Base-by-base conservation (phyloP, 148 eudicot genomes). In the Silene conica region DNA sequence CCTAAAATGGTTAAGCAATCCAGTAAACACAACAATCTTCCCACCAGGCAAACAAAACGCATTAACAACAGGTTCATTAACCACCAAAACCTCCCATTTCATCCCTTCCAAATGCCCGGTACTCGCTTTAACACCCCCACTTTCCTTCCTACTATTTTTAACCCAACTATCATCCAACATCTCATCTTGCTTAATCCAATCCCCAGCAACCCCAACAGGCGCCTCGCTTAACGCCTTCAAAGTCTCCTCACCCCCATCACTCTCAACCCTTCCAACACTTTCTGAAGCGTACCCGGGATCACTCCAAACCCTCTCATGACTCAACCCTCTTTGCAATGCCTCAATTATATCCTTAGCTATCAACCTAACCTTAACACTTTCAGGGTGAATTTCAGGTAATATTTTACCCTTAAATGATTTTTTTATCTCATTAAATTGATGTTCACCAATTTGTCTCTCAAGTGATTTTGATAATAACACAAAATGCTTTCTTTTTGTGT, bases 21-120 rank as follows among this genome's bases (percentile, higher is more conserved):
- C 98, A 2, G 98, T 93, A 43, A 89, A 93, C 41, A 93, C 95
- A 69, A 93, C 98, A 80, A 91, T 91, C 89, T 93, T 93, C 52
- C 98, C 98, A 71, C 98, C 95, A 5, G 98, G 98, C 84, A 91
- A 69, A 73, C 98, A 93, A 67, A 93, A 89, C 0, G 98, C 98
- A 78, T 93, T 91, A 20, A 89, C 85, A 67, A 88, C 80, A 0
- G 96, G 98, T 28, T 86, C 89, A 70, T 91, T 69, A 63, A 93
- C 95, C 21, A 93, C 92, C 71, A 93, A 23, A 34, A 93, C 88
- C 76, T 93, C 97, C 98, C 98, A 93, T 34, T 88, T 89, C 79
- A 91, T 71, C 19, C 92, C 95, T 28, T 93, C 95, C 83, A 93
- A 84, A 88, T 93, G 98, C 9, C 60, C 60, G 0, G 87, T 86